phyloP scores from a whole-genome alignment of 306 rosid species.

The Styphnolobium japonicum region DNA sequence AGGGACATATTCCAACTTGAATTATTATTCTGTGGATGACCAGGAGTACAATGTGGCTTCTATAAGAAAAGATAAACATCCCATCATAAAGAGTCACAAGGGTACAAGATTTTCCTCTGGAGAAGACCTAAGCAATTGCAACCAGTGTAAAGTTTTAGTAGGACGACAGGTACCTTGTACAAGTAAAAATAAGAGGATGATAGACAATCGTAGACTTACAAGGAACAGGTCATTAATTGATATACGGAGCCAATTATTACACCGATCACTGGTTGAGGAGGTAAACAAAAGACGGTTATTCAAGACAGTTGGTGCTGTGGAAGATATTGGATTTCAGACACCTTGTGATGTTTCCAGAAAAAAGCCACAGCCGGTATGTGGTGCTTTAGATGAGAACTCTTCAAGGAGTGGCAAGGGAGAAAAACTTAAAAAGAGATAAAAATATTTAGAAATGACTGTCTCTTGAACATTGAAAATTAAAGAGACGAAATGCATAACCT shows the following conservation, averaged over 20 bases:
- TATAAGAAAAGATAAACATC: constrained; percentile 37
- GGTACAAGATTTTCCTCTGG: constrained; percentile 53
- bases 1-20: constrained; percentile 67
- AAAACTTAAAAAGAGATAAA: constrained; percentile 6
- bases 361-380: constrained; percentile 12
- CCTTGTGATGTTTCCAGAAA: constrained; percentile 55
- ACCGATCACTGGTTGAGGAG: constrained; percentile 80
- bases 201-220: constrained; percentile 42
- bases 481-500: neutral
- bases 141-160: constrained; percentile 33
- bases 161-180: constrained; percentile 34
- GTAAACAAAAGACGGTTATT: constrained; percentile 61
- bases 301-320: constrained; percentile 80
- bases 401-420: constrained; percentile 33
- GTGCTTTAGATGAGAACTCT: neutral
- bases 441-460: constrained; percentile 17
- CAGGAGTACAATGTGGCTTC: constrained; percentile 37
- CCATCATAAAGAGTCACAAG: constrained; percentile 44
- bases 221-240: constrained; percentile 77
- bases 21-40: constrained; percentile 51
- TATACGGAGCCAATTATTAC: constrained; percentile 68
- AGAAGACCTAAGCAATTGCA: constrained; percentile 36
- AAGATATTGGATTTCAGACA: constrained; percentile 76
- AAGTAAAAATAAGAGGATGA: constrained; percentile 43
- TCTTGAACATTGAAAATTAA: neutral